phyloP scores from a whole-genome alignment of 208 protist genomes.

The Borovskyia barvae region DNA sequence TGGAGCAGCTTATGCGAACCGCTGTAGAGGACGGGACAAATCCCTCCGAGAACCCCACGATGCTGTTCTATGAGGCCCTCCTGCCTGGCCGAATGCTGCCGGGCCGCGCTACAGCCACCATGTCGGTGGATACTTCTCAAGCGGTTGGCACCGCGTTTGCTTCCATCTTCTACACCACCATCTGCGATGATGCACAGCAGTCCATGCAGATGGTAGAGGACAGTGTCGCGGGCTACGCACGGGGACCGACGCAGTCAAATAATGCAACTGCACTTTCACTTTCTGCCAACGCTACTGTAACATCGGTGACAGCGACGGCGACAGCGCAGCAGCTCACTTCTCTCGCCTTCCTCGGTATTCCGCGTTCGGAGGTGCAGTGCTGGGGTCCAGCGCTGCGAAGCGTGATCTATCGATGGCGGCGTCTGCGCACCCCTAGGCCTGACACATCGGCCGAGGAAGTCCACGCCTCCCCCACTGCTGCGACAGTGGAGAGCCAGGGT shows the following conservation, averaged over 20 bases:
- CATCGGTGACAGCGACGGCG: slow-evolving; percentile 10
- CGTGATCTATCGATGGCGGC: slow-evolving; percentile 33
- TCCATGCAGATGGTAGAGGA: slow-evolving; percentile 67
- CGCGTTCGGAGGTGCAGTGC: slow-evolving; percentile 22
- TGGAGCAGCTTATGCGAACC: slow-evolving; percentile 53
- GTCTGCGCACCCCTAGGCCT: slow-evolving; percentile 17
- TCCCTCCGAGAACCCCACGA: slow-evolving; percentile 25
- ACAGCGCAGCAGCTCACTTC: slow-evolving; percentile 31
- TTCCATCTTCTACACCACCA: slow-evolving; percentile 47
- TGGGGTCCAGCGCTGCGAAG: slow-evolving; percentile 36
- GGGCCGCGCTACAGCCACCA: slow-evolving; percentile 12
- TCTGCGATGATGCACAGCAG: slow-evolving; percentile 66
- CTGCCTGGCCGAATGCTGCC: slow-evolving; percentile 57
- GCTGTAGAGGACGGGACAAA: slow-evolving; percentile 47
- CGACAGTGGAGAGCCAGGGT: not conserved
- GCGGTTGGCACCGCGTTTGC: slow-evolving; percentile 26
- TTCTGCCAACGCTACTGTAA: not conserved
- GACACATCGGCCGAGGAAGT: no score
- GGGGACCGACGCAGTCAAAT: slow-evolving; percentile 5
- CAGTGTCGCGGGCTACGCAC: slow-evolving; percentile 28
- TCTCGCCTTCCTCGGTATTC: slow-evolving; percentile 28
- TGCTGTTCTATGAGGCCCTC: slow-evolving; percentile 65
- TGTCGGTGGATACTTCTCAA: slow-evolving; percentile 27
- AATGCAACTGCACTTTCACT: not conserved
- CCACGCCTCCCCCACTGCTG: no score